phyloP scores from a whole-genome alignment of 495 filamentous ascomycete genomes.

The Podospora tetraspora region DNA sequence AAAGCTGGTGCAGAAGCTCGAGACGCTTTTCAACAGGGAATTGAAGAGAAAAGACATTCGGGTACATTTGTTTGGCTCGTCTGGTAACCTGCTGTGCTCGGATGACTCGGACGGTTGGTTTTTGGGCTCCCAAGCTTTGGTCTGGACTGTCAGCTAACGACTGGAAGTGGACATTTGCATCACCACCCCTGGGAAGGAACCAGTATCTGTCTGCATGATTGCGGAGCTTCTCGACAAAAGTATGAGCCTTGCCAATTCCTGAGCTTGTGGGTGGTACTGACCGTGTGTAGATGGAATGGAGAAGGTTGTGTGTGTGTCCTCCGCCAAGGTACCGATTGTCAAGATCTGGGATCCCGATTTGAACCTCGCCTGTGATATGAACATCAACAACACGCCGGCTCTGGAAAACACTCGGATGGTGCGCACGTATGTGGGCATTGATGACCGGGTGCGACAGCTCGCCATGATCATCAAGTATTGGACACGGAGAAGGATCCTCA shows the following conservation, averaged over 20 bases:
- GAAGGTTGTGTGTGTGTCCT: constrained; percentile 85
- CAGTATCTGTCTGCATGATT: constrained; percentile 83
- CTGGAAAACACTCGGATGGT: constrained; percentile 98
- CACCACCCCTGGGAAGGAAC: constrained; percentile 72
- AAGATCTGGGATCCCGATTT: constrained; percentile 98
- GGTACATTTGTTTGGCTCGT: constrained; percentile 93
- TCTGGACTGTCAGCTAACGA: constrained; percentile 20
- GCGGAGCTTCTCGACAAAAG: constrained; percentile 77
- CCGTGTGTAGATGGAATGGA: constrained; percentile 79
- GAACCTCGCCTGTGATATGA: constrained; percentile 91
- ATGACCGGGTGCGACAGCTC: constrained; percentile 81
- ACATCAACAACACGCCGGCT: constrained; percentile 92
- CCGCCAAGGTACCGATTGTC: constrained; percentile 95
- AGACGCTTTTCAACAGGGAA: constrained; percentile 76
- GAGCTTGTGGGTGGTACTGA: constrained; percentile 21
- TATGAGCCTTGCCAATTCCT: constrained; percentile 43
- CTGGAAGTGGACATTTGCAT: constrained; percentile 90
- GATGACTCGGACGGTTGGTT: constrained; percentile 98
- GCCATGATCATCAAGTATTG: constrained; percentile 97
- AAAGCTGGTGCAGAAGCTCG: constrained; percentile 76
- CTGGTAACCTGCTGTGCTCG: constrained; percentile 90
- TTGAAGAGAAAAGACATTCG: constrained; percentile 89
- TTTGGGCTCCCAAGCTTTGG: constrained; percentile 26
- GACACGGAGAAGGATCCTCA: constrained; percentile 86
- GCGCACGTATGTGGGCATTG: constrained; percentile 91